Conservation (phyloP, 2,329 filamentous ascomycete genomes). For the Penicillium sp. region DNA sequence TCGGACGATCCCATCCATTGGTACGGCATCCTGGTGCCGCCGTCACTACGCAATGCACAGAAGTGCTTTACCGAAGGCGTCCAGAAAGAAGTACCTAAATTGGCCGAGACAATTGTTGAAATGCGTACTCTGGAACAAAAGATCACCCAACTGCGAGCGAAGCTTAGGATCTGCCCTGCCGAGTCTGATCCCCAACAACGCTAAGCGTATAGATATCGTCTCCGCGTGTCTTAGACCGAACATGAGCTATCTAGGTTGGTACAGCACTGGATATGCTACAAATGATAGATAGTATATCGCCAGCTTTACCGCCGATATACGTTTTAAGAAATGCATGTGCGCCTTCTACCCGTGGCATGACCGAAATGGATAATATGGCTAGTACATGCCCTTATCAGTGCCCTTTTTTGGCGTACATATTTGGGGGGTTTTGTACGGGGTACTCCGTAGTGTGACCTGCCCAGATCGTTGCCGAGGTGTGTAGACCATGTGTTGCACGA, state of each 20-base stretch:
- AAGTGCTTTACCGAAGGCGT: slow-evolving; percentile 40
- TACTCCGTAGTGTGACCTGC: not conserved
- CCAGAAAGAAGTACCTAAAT: slow-evolving; percentile 32
- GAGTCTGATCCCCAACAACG: not conserved
- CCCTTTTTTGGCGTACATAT: too few species aligned
- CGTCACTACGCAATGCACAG: slow-evolving; percentile 43
- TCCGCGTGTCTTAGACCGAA: too few species aligned
- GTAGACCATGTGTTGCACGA: not conserved
- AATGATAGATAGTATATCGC: too few species aligned
- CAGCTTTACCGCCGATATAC: too few species aligned
- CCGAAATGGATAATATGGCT: too few species aligned
- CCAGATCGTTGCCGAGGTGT: not conserved
- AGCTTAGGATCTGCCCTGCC: slow-evolving; percentile 14
- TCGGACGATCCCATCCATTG: slow-evolving; percentile 44
- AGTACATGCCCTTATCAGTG: too few species aligned
- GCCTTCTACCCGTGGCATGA: too few species aligned
- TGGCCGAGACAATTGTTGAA: slow-evolving; percentile 37
- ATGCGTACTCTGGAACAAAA: slow-evolving; percentile 41
- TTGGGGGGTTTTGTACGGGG: too few species aligned
- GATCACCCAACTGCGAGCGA: slow-evolving; percentile 29
- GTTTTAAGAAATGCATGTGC: too few species aligned
- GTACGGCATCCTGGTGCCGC: slow-evolving; percentile 48
- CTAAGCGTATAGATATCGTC: too few species aligned
- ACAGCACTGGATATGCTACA: too few species aligned
- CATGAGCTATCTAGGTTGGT: too few species aligned